A percentile compares a stretch with the other conserved stretches of the same genome.
These are phyloP conservation scores for Aspergillus diversus DNA, from an alignment of 495 filamentous ascomycete species.

Conservation along the genomic window DNA sequence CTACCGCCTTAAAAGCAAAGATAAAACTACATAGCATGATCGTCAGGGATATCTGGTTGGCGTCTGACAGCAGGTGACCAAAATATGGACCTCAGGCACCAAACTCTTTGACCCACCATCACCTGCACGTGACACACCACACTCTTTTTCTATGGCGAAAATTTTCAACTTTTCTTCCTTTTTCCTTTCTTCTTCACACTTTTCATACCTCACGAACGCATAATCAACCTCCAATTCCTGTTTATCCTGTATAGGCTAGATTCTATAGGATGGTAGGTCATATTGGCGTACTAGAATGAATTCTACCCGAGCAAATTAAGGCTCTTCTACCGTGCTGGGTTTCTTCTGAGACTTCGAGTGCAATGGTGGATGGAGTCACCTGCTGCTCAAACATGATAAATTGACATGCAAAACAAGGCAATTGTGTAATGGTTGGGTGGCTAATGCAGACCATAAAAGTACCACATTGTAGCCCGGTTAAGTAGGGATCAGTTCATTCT, in stretches of 20 bases:
- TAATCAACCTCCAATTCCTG: conserved; percentile 58
- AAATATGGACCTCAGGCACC: neutral
- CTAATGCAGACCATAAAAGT: too few relatives aligned
- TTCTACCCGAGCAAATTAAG: conserved; percentile 25
- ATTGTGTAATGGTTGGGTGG: too few relatives aligned
- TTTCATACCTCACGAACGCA: conserved; percentile 51
- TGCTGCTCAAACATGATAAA: conserved; percentile 44
- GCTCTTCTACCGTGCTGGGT: conserved; percentile 38
- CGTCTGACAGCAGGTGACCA: neutral
- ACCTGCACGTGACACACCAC: conserved; percentile 27
- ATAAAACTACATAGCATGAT: too few relatives aligned
- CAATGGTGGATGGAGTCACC: conserved; percentile 47
- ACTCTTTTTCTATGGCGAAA: conserved; percentile 22
- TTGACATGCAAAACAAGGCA: neutral
- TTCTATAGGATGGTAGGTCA: conserved; percentile 55
- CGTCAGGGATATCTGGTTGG: too few relatives aligned
- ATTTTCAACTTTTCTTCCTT: conserved; percentile 19
- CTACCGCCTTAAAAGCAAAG: too few relatives aligned
- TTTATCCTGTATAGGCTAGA: conserved; percentile 17
- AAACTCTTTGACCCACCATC: neutral
- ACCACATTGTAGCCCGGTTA: too few relatives aligned
- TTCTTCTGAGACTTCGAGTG: conserved; percentile 30
- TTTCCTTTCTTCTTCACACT: conserved; percentile 47
- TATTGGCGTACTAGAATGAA: conserved; percentile 58
- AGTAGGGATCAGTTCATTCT: too few relatives aligned